Conservation (phyloP, 306 rosid species). For the Acacia melanoxylon region DNA sequence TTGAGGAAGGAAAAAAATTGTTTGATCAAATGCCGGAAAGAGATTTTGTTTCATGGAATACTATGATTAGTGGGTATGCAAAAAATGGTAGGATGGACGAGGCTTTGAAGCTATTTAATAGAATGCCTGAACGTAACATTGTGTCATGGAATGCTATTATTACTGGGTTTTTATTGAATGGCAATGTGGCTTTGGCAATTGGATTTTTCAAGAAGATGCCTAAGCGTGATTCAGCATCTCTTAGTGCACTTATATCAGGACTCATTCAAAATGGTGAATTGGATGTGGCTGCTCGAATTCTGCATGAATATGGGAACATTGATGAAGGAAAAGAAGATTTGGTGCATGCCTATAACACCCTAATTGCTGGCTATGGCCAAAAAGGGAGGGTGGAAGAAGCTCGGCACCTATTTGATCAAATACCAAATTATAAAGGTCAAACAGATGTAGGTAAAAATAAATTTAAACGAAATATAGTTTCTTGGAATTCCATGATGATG, state of each 20-base stretch:
- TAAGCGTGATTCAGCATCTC: conserved; percentile 41
- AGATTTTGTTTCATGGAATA: conserved; percentile 55
- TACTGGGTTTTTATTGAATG: conserved; percentile 50
- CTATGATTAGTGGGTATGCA: conserved; percentile 48
- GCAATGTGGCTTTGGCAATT: conserved; percentile 43
- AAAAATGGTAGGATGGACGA: conserved; percentile 48
- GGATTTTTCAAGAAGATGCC: conserved; percentile 34
- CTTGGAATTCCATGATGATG: conserved; percentile 62
- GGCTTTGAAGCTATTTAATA: conserved; percentile 39
- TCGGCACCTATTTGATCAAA: conserved; percentile 39
- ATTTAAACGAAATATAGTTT: conserved; percentile 44
- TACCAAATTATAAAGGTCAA: conserved; percentile 28
- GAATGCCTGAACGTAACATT: conserved; percentile 44
- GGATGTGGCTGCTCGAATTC: conserved; percentile 37
- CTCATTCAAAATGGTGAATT: conserved; percentile 44
- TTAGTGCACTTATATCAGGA: conserved; percentile 43
- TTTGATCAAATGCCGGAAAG: conserved; percentile 46
- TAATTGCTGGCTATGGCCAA: conserved; percentile 52
- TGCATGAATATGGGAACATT: conserved; percentile 32
- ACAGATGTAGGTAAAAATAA: conserved; percentile 21
- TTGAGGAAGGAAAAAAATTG: conserved; percentile 39
- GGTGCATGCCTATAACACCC: conserved; percentile 46
- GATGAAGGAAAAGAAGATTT: conserved; percentile 34
- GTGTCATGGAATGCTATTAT: conserved; percentile 52
- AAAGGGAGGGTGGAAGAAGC: conserved; percentile 50